Evolutionary conservation across 2,329 filamentous ascomycete species (phyloP).

Genomic region (Fusarium tanahbumbuense): DNA sequence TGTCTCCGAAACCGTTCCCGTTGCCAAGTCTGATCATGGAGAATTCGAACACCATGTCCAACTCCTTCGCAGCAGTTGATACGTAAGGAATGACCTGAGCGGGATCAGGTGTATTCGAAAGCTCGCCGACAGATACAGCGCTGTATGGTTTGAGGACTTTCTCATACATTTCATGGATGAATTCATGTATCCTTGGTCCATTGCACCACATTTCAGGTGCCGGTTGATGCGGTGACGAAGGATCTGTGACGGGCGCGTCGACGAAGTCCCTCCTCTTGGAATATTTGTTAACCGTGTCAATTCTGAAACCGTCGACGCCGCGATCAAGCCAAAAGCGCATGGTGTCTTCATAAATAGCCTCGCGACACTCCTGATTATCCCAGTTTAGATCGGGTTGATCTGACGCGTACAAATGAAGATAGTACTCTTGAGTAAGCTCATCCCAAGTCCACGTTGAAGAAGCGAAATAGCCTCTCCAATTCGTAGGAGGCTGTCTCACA

Average conservation of each 20-base stretch:
- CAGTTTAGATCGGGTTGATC: constrained; percentile 84
- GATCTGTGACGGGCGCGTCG: constrained; percentile 61
- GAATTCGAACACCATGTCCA: constrained; percentile 72
- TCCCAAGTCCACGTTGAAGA: constrained; percentile 66
- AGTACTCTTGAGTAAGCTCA: constrained; percentile 63
- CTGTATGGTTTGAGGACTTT: constrained; percentile 65
- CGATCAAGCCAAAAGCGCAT: constrained; percentile 81
- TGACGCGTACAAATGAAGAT: constrained; percentile 71
- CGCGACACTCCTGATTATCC: constrained; percentile 73
- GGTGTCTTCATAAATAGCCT: constrained; percentile 73
- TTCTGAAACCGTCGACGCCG: constrained; percentile 73
- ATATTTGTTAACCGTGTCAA: constrained; percentile 76
- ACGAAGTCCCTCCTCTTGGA: constrained; percentile 69
- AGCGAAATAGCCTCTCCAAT: constrained; percentile 62
- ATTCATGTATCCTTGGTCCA: constrained; percentile 72
- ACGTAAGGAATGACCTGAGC: constrained; percentile 67
- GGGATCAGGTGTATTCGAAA: constrained; percentile 66
- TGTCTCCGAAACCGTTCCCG: constrained; percentile 58
- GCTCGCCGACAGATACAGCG: constrained; percentile 72
- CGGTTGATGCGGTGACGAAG: constrained; percentile 54
- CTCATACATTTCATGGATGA: constrained; percentile 67
- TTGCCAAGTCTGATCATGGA: constrained; percentile 66
- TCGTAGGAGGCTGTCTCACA: constrained; percentile 68
- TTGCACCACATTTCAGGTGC: constrained; percentile 66
- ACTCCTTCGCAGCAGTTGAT: constrained; percentile 61